A percentile compares a stretch with the other conserved stretches of the same genome.
Evolutionary conservation across 2,329 filamentous ascomycete genomes (phyloP).

Genomic region (Penicillium sp.): DNA sequence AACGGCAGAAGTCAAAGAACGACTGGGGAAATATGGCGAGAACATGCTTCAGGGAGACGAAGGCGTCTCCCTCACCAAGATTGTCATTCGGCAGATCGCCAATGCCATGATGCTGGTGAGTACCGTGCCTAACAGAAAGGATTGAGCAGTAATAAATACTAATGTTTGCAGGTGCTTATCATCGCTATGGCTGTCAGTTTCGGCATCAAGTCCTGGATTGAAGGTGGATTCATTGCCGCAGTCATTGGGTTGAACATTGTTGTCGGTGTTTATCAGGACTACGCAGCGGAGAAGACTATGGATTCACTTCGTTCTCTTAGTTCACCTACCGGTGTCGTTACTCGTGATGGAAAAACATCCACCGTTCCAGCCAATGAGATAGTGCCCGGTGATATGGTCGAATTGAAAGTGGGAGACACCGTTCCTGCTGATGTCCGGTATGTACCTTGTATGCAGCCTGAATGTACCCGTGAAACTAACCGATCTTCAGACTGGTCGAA

Average conservation of each 20-base stretch:
- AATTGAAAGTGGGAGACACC: constrained; percentile 57
- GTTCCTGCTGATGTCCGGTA: constrained; percentile 59
- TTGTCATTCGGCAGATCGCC: constrained; percentile 62
- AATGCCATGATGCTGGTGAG: constrained; percentile 66
- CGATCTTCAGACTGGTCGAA: constrained; percentile 45
- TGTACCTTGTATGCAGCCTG: constrained; percentile 17
- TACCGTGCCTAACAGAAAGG: background rate
- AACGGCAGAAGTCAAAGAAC: constrained; percentile 50
- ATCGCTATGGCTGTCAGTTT: constrained; percentile 67
- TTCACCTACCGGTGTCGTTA: constrained; percentile 55
- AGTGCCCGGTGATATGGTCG: constrained; percentile 59
- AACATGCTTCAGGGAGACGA: constrained; percentile 63
- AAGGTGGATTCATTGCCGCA: constrained; percentile 57
- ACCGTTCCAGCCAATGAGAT: constrained; percentile 57
- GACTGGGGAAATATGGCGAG: constrained; percentile 55
- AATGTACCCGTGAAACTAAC: background rate
- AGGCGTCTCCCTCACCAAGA: constrained; percentile 67
- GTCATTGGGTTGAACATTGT: constrained; percentile 57
- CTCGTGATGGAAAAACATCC: constrained; percentile 55
- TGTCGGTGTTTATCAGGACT: constrained; percentile 61
- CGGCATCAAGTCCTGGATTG: constrained; percentile 56
- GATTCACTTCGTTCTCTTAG: constrained; percentile 55
- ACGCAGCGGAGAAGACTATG: constrained; percentile 60
- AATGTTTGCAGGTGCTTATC: constrained; percentile 61
- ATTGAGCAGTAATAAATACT: background rate